Evolutionary conservation across 306 rosid species (phyloP).

Genomic region (Vachellia collinsii): DNA sequence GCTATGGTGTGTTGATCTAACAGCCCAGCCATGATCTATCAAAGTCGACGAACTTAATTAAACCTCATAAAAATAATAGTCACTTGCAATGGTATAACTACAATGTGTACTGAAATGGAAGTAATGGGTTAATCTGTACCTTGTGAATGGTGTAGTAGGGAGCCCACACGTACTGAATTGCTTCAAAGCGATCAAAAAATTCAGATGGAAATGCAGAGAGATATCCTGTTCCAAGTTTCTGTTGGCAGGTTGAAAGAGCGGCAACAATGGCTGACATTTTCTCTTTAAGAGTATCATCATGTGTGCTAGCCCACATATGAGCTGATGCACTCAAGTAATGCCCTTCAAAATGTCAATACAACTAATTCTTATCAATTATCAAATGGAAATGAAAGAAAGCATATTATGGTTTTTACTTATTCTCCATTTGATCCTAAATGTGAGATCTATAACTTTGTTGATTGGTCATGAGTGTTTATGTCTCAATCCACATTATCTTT

Average conservation of each 20-base stretch:
- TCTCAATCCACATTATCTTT: too few species aligned
- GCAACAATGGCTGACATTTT: conserved; percentile 58
- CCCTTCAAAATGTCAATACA: conserved; percentile 35
- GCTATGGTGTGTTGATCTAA: conserved; percentile 65
- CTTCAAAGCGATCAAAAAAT: conserved; percentile 64
- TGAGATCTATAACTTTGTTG: too few species aligned
- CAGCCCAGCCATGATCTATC: conserved; percentile 66
- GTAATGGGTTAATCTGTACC: conserved; percentile 30
- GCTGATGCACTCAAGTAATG: conserved; percentile 78
- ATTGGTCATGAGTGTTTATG: too few species aligned
- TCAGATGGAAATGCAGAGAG: conserved; percentile 45
- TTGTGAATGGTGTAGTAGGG: conserved; percentile 84
- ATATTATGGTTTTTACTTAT: too few species aligned
- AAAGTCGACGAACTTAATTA: background rate
- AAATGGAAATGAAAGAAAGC: too few species aligned
- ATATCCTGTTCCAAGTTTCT: conserved; percentile 54
- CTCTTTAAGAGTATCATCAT: conserved; percentile 42
- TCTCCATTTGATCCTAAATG: too few species aligned
- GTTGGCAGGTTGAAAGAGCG: conserved; percentile 51
- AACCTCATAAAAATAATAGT: too few species aligned
- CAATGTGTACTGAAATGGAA: background rate
- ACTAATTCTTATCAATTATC: too few species aligned
- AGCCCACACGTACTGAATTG: conserved; percentile 58
- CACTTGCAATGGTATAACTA: too few species aligned
- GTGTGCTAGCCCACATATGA: conserved; percentile 68